Conservation (phyloP, 345 rosid genomes). For the Salix suchowensis region DNA sequence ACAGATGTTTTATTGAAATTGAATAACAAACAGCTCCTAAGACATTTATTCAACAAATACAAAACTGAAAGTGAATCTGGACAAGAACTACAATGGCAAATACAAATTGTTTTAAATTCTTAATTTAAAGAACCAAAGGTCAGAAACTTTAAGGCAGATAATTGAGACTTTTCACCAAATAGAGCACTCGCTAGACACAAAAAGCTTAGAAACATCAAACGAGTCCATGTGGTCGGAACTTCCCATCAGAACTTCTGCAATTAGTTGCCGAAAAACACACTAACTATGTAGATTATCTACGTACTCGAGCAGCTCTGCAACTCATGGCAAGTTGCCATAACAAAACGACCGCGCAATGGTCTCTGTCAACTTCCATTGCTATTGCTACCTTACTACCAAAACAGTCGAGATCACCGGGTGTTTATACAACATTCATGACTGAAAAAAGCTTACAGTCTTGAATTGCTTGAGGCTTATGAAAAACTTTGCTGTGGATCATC, state of each 20-base stretch:
- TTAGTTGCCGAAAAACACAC: neutral
- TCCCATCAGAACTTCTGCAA: slow-evolving; percentile 12
- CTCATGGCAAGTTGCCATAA: slow-evolving; percentile 1
- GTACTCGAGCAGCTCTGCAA: slow-evolving; percentile 10
- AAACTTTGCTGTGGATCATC: slow-evolving; percentile 15
- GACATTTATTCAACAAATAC: no score
- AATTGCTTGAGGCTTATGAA: slow-evolving; percentile 1
- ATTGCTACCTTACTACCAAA: neutral
- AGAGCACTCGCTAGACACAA: no score
- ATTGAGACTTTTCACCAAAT: no score
- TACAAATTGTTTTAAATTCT: no score
- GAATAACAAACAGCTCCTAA: no score
- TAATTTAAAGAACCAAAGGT: no score
- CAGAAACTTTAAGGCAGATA: no score
- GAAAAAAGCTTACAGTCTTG: neutral
- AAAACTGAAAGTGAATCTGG: no score
- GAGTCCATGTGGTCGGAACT: slow-evolving; percentile 9
- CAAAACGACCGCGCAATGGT: neutral
- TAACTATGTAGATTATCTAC: slow-evolving; percentile 4
- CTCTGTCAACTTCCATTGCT: slow-evolving; percentile 8
- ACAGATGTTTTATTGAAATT: no score
- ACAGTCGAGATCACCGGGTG: neutral
- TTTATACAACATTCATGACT: neutral
- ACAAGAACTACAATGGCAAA: no score
- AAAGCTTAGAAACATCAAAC: neutral